A percentile compares a stretch with the other conserved stretches of the same genome.
Conservation (phyloP, 2,329 filamentous ascomycete species). For the Ascochyta clinopodiicola region DNA sequence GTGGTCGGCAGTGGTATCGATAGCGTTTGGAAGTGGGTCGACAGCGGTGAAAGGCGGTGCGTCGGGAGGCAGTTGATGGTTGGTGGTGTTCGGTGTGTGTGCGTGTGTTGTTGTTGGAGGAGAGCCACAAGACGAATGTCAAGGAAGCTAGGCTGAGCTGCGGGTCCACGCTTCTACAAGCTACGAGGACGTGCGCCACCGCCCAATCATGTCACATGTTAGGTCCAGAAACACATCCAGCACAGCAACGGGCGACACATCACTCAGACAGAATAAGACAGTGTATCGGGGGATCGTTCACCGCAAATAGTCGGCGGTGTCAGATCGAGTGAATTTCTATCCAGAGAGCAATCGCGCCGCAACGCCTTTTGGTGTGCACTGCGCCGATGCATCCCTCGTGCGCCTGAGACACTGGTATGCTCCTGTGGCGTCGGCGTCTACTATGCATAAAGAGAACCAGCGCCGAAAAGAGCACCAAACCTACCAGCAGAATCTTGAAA, state of each 20-base stretch:
- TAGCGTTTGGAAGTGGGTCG: neutral
- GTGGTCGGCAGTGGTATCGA: conserved; percentile 7
- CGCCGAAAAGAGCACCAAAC: conserved; percentile 25
- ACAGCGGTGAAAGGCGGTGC: neutral
- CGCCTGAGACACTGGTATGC: conserved; percentile 23
- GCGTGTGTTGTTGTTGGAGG: conserved; percentile 30
- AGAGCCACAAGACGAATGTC: conserved; percentile 24
- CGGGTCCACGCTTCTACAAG: neutral
- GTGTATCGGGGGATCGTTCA: conserved; percentile 31
- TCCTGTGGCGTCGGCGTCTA: conserved; percentile 22
- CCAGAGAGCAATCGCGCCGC: conserved; percentile 25
- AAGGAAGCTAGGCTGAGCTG: conserved; percentile 8
- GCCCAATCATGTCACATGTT: conserved; percentile 8
- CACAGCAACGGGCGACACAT: conserved; percentile 11
- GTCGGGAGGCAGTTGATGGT: neutral
- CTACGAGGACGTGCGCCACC: neutral
- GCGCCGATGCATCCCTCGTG: conserved; percentile 28
- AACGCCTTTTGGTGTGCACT: conserved; percentile 19
- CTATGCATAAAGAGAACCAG: conserved; percentile 20
- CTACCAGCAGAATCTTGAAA: conserved; percentile 19
- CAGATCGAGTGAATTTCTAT: conserved; percentile 44
- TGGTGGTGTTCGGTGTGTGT: neutral
- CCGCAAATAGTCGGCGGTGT: conserved; percentile 22
- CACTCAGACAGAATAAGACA: neutral
- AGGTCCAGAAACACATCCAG: neutral